Evolutionary conservation across 352 stramenopile species (phyloP).

Genomic region (Halophytophthora batemanensis): DNA sequence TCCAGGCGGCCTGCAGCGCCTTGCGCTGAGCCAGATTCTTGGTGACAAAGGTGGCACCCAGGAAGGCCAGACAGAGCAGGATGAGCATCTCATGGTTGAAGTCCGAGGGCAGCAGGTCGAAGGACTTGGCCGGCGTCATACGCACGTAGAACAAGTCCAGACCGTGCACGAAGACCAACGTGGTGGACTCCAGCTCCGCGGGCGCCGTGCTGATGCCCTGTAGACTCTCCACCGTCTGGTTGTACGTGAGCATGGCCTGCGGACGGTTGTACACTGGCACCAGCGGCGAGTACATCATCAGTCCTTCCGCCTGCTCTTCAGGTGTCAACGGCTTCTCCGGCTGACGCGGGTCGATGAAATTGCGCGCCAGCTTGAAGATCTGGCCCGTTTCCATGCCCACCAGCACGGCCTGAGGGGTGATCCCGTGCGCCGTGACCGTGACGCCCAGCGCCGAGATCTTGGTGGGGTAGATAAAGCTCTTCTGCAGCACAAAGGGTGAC

Average conservation of each 20-base stretch:
- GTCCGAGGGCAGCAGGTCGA: slow-evolving; percentile 94
- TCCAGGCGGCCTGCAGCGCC: slow-evolving; percentile 78
- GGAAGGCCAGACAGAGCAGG: slow-evolving; percentile 86
- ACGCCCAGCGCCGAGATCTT: slow-evolving; percentile 88
- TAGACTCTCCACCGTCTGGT: slow-evolving; percentile 84
- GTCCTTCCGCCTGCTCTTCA: slow-evolving; percentile 77
- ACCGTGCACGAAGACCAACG: slow-evolving; percentile 91
- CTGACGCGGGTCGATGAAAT: slow-evolving; percentile 93
- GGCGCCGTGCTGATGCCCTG: slow-evolving; percentile 61
- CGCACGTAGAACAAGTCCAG: slow-evolving; percentile 94
- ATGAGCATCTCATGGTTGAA: slow-evolving; percentile 95
- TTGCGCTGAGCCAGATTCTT: slow-evolving; percentile 70
- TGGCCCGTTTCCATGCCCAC: slow-evolving; percentile 91
- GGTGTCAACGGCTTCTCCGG: slow-evolving; percentile 89
- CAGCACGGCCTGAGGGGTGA: slow-evolving; percentile 94
- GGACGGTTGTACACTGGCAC: slow-evolving; percentile 87
- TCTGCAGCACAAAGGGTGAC: slow-evolving; percentile 91
- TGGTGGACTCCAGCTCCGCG: slow-evolving; percentile 94
- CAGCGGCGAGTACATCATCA: slow-evolving; percentile 88
- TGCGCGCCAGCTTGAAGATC: slow-evolving; percentile 91
- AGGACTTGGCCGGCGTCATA: slow-evolving; percentile 92
- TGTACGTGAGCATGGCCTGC: slow-evolving; percentile 89
- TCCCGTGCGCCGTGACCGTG: slow-evolving; percentile 92
- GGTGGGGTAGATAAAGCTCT: slow-evolving; percentile 93
- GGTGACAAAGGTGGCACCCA: slow-evolving; percentile 68